phyloP scores from a whole-genome alignment of 257 asterid genomes.

The Rehmannia glutinosa region DNA sequence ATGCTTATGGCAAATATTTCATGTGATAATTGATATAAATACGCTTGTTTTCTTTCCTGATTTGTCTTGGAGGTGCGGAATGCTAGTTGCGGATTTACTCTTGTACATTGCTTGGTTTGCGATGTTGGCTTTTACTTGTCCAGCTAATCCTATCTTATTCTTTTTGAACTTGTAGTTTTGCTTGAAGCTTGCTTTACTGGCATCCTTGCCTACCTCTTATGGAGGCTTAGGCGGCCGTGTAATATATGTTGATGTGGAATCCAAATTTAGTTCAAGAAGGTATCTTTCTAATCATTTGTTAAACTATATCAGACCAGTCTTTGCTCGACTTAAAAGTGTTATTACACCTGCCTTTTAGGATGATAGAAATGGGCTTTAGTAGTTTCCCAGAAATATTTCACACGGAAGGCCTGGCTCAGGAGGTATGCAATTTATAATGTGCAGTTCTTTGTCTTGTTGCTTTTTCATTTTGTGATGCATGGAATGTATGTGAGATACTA shows the following conservation, averaged over 20 bases:
- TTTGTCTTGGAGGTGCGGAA: not conserved
- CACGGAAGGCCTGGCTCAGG: conserved; percentile 64
- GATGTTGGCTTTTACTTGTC: conserved; percentile 13
- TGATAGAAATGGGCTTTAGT: conserved; percentile 75
- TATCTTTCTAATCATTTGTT: conserved; percentile 12
- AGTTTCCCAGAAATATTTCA: conserved; percentile 81
- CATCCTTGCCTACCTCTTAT: conserved; percentile 61
- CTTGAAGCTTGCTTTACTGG: conserved; percentile 75
- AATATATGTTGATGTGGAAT: conserved; percentile 82
- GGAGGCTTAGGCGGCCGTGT: conserved; percentile 84
- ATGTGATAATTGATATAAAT: not conserved
- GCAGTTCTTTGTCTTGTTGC: not conserved
- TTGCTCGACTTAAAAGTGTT: conserved; percentile 5
- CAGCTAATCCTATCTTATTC: conserved; percentile 14
- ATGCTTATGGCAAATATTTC: not conserved
- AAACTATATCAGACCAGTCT: conserved; percentile 12
- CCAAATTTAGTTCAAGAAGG: conserved; percentile 88
- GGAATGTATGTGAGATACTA: conserved; percentile 12
- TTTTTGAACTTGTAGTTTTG: conserved; percentile 53
- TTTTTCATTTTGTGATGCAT: conserved; percentile 5
- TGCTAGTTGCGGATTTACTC: not conserved
- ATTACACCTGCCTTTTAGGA: conserved; percentile 35
- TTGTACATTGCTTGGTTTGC: too few relatives aligned
- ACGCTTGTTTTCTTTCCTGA: not conserved
- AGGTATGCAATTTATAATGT: conserved; percentile 39